Conservation (phyloP, 1,284 basidiomycete species). For the Rhodotorula sp. region DNA sequence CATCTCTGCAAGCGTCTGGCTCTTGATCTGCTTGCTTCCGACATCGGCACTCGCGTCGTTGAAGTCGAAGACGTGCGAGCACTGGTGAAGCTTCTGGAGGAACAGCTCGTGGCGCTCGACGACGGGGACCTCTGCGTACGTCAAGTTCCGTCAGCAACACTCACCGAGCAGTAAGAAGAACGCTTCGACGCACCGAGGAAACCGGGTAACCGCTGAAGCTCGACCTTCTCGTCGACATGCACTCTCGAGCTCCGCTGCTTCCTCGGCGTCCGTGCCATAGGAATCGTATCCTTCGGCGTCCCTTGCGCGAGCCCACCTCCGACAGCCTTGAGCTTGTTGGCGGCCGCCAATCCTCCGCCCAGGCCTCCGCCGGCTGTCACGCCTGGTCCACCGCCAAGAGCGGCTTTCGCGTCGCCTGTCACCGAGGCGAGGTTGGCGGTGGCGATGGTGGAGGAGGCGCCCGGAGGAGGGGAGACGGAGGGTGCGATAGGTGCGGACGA, state of each 20-base stretch:
- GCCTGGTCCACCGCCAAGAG: too few relatives aligned
- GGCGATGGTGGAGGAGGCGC: constrained; percentile 3
- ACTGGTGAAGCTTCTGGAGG: constrained; percentile 92
- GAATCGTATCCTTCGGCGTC: constrained; percentile 81
- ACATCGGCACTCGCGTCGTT: constrained; percentile 96
- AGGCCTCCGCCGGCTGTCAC: too few relatives aligned
- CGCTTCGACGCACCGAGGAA: constrained; percentile 71
- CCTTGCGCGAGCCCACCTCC: constrained; percentile 31
- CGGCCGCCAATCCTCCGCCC: constrained; percentile 41
- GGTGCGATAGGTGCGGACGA: constrained; percentile 35
- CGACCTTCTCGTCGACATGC: constrained; percentile 92
- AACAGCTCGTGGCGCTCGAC: constrained; percentile 88
- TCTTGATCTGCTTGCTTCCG: constrained; percentile 97
- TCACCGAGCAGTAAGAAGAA: too few relatives aligned
- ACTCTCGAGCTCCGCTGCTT: constrained; percentile 96
- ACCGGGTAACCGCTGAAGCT: constrained; percentile 90
- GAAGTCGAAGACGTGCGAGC: constrained; percentile 96
- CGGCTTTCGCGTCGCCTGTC: constrained; percentile 29
- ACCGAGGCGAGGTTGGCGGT: constrained; percentile 4
- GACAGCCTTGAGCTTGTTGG: constrained; percentile 51
- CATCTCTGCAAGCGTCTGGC: constrained; percentile 97
- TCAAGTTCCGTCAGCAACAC: not conserved
- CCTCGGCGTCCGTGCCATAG: constrained; percentile 85
- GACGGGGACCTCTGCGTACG: constrained; percentile 68
- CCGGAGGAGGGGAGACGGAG: constrained; percentile 38